phyloP scores from a whole-genome alignment of 2,329 filamentous ascomycete species.

The Clarireedia paspali region DNA sequence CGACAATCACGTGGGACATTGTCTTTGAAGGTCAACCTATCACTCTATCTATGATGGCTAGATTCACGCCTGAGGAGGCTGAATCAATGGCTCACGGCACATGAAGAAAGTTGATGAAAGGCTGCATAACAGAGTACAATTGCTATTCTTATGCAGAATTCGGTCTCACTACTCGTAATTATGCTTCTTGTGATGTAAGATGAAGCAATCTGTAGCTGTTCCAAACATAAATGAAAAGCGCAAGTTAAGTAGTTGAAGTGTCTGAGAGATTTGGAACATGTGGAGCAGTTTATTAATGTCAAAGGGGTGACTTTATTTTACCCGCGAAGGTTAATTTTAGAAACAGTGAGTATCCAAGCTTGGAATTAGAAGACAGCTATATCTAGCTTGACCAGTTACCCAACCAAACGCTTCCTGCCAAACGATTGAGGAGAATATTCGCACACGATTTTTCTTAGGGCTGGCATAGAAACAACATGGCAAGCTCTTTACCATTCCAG shows the following conservation, averaged over 20 bases:
- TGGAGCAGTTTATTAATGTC: background rate
- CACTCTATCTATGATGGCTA: background rate
- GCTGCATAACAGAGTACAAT: background rate
- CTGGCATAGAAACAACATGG: constrained; percentile 33
- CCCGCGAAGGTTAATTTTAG: constrained; percentile 6
- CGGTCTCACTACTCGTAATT: too few species aligned
- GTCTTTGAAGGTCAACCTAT: constrained; percentile 1
- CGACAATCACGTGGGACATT: constrained; percentile 4
- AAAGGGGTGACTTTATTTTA: background rate
- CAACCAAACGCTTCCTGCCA: background rate
- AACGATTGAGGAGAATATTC: background rate
- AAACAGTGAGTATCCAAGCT: constrained; percentile 1
- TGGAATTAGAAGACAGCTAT: constrained; percentile 8
- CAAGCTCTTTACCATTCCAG: constrained; percentile 62
- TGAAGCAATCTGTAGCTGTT: too few species aligned
- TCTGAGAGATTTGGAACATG: background rate
- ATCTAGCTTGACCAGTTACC: background rate
- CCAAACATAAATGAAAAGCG: too few species aligned
- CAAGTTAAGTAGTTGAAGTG: too few species aligned
- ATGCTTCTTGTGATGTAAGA: too few species aligned
- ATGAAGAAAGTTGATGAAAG: too few species aligned
- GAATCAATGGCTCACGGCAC: too few species aligned
- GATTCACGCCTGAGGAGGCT: background rate
- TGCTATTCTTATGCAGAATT: too few species aligned
- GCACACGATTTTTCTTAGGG: background rate